Evolutionary conservation across 306 rosid species (phyloP).

Genomic region (Senna tora): DNA sequence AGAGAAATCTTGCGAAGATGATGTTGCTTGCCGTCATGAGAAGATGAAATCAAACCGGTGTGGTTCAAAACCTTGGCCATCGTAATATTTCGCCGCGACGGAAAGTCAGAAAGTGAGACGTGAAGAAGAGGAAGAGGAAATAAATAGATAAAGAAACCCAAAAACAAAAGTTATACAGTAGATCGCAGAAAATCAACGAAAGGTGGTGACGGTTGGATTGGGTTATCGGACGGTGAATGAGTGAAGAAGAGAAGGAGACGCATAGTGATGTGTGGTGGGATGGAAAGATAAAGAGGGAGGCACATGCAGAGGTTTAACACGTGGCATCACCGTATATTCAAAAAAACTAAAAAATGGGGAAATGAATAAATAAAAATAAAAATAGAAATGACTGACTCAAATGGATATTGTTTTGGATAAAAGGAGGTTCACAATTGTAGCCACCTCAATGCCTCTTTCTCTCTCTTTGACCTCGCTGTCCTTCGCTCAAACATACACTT

Average conservation of each 20-base stretch:
- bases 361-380: background rate
- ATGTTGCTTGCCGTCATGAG: conserved; percentile 28
- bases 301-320: background rate
- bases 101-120: background rate
- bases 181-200: background rate
- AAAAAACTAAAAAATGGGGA: background rate
- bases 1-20: conserved; percentile 35
- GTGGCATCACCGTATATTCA: background rate
- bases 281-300: too few species aligned
- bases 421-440: background rate
- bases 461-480: background rate
- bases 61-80: conserved; percentile 64
- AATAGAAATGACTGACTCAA: background rate
- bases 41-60: conserved; percentile 50
- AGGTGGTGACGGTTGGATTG: background rate
- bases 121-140: background rate
- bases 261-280: background rate
- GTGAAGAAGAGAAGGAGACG: background rate
- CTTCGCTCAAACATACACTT: background rate
- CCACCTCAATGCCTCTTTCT: background rate
- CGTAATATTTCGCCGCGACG: background rate
- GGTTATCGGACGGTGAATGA: conserved; percentile 34
- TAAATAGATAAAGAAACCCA: background rate
- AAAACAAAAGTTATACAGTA: background rate
- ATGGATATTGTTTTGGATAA: background rate